Evolutionary conservation across 129 eudicot species (phyloP).

Genomic region (Calendula officinalis): DNA sequence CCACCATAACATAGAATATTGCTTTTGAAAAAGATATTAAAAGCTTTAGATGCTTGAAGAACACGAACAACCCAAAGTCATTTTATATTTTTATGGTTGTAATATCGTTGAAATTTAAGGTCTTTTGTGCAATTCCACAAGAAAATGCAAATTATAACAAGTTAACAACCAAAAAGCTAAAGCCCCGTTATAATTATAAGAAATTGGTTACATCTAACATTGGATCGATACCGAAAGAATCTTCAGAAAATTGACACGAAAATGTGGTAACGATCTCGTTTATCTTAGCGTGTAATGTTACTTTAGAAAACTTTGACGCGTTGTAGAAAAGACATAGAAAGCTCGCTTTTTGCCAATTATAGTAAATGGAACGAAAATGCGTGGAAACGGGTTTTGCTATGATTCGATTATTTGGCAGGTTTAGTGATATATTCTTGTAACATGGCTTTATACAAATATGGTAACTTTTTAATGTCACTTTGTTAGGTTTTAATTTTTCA

Average conservation of each 20-base stretch:
- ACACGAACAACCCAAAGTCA: background rate
- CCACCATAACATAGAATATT: background rate
- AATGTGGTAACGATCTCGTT: background rate
- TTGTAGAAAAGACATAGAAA: background rate
- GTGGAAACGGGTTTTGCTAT: conserved; percentile 8
- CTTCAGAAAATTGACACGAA: background rate
- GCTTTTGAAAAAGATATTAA: background rate
- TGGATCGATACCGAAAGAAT: background rate
- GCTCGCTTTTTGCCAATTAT: background rate
- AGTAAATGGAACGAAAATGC: background rate
- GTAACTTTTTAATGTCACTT: conserved; percentile 7
- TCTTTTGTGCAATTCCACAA: background rate
- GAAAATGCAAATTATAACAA: background rate
- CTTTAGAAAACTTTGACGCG: background rate
- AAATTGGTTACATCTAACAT: conserved; percentile 6
- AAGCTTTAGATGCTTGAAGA: conserved; percentile 13
- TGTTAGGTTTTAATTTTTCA: conserved; percentile 7
- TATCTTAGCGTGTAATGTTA: background rate
- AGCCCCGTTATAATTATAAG: background rate
- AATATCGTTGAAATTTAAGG: background rate
- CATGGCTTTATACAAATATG: conserved; percentile 12
- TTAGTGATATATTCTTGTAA: conserved; percentile 7
- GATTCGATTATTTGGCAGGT: no score
- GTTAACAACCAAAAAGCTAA: background rate
- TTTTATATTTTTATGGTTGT: background rate